phyloP scores from a whole-genome alignment of 768 basidiomycete genomes.

The Boletus rubescentipes region DNA sequence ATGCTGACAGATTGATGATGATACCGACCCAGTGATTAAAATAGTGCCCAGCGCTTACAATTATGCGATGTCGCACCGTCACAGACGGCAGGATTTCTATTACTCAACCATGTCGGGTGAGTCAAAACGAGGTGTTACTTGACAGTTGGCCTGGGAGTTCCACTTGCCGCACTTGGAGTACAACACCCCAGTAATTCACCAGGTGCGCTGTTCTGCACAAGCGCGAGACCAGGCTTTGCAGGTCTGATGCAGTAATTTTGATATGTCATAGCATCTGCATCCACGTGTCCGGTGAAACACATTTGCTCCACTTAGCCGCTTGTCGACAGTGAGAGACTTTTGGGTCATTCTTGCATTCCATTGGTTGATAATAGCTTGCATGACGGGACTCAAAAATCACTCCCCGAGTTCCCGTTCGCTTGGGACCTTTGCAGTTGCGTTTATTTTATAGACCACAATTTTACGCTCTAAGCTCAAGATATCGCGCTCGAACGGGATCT shows the following conservation, averaged over 20 bases:
- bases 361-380: constrained; percentile 5
- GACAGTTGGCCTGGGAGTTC: neutral
- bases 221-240: neutral
- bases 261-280: neutral
- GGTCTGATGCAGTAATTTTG: neutral
- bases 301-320: constrained; percentile 22
- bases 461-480: neutral
- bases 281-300: constrained; percentile 21
- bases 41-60: neutral
- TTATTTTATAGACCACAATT: neutral
- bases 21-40: neutral
- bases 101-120: neutral
- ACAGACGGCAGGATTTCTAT: neutral
- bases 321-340: constrained; percentile 8
- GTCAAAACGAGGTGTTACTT: neutral
- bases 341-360: neutral
- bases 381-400: neutral
- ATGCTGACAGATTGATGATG: neutral
- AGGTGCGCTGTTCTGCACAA: neutral
- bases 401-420: neutral
- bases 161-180: neutral
- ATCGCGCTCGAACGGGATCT: neutral
- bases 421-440: neutral
- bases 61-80: neutral
- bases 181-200: neutral